Evolutionary conservation across 441 rosid species (phyloP).

Genomic region (Eruca vesicaria): DNA sequence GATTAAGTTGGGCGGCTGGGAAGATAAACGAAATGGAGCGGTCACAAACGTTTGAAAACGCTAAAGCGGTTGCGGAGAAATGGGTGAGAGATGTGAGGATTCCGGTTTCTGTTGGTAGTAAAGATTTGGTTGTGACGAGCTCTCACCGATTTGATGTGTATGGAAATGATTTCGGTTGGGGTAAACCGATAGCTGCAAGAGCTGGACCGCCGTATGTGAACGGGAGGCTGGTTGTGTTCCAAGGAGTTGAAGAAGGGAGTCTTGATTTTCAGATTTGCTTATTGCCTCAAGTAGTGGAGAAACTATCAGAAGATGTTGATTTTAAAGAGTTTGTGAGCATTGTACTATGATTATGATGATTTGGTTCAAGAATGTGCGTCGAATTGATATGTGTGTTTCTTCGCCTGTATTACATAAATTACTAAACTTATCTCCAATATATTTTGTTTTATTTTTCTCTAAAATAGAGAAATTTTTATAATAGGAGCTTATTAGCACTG

Average conservation of each 20-base stretch:
- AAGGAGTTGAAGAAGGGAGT: constrained; percentile 31
- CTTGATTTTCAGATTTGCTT: constrained; percentile 38
- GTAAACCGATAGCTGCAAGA: constrained; percentile 44
- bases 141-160: constrained; percentile 42
- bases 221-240: constrained; percentile 29
- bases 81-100: constrained; percentile 26
- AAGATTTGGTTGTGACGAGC: constrained; percentile 16
- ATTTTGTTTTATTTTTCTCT: too few species aligned
- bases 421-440: too few species aligned
- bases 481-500: too few species aligned
- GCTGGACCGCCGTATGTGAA: constrained; percentile 34
- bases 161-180: constrained; percentile 46
- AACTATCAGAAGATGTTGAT: constrained; percentile 17
- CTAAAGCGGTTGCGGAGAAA: constrained; percentile 9
- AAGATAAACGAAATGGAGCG: constrained; percentile 25
- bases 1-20: constrained; percentile 32
- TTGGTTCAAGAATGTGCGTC: not conserved
- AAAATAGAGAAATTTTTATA: too few species aligned
- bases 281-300: not conserved
- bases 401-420: too few species aligned
- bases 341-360: not conserved
- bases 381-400: not conserved
- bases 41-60: constrained; percentile 27
- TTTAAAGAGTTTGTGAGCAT: constrained; percentile 28
- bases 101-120: not conserved